These are phyloP conservation scores for Leccinum proliferum DNA, from an alignment of 1,284 basidiomycete genomes.

Conservation along the genomic window DNA sequence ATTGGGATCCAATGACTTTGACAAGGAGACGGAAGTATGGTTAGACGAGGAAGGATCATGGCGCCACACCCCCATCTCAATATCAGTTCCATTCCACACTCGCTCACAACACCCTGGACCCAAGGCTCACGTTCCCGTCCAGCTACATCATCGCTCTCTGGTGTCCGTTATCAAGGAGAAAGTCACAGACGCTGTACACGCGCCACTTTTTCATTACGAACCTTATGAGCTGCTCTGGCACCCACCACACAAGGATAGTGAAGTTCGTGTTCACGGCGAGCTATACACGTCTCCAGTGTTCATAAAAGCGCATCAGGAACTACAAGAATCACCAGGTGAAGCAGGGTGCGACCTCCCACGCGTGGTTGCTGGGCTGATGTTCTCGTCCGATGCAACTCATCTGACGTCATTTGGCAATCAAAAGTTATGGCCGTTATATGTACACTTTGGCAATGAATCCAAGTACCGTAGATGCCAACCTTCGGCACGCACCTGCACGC, in stretches of 20 bases:
- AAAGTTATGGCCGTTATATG: not conserved
- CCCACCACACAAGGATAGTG: not conserved
- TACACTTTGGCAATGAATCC: not conserved
- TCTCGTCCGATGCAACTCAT: not conserved
- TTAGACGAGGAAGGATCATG: not conserved
- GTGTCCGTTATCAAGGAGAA: not conserved
- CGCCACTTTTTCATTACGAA: not conserved
- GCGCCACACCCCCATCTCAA: not conserved
- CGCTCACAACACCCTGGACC: not conserved
- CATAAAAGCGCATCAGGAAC: not conserved
- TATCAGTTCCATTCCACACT: not conserved
- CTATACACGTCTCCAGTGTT: not conserved
- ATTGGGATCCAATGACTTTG: not conserved
- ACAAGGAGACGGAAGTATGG: not conserved
- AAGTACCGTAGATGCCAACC: not conserved
- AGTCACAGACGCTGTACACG: not conserved
- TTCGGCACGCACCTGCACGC: not conserved
- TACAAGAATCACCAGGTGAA: not conserved
- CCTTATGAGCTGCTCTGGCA: not conserved
- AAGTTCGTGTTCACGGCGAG: not conserved
- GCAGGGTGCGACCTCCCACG: not conserved
- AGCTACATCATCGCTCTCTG: not conserved
- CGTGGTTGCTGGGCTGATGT: not conserved
- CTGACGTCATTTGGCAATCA: not conserved
- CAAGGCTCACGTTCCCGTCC: not conserved